Evolutionary conservation across 2,329 filamentous ascomycete species (phyloP), one percentile per base, ranked within the genome.

Genomic region (Colletotrichum echinochloae): DNA sequence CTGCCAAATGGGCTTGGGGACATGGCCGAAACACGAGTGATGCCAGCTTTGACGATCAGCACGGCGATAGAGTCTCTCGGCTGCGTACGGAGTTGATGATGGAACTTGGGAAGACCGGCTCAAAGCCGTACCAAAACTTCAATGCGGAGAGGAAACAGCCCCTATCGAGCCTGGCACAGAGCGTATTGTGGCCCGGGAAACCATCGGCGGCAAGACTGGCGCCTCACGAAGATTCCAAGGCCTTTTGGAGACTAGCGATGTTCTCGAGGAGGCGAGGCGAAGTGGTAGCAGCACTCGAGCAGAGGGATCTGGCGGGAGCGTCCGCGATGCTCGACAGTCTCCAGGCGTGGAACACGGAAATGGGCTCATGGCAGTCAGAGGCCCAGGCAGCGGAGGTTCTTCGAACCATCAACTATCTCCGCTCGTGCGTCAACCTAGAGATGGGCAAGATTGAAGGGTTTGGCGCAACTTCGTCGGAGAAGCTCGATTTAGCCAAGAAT

Each of bases 201-300:
- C 3, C 16, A 48, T 12, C n/a, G n/a, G 44, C 9, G 41, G 18
- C 30, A 33, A 55, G 39, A 23, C 39, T 18, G 41, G 26, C 28
- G 48, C 18, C 55, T 8, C 30, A 56, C n/a, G 35, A 54, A 5
- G 49, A 39, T 7, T 35, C 60, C 4, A 20, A 37, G 20, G 23
- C 12, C 12, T 65, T 70, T 23, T 71, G 69, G 69, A 65, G 60
- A 33, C n/a, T 71, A 16, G 55, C 37, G 11, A 28, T 20, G 18
- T 71, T 71, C 60, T 60, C 64, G 66, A 59, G 66, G 28, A 59
- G 14, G 41, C 60, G 66, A 37, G 60, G 35, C 39, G 60, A 70
- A 20, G 51, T 60, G 14, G 55, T 71, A 8, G 39, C 60, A 23
- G 48, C 60, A 9, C 60, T 71, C 39, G 41, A 56, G 26, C 60